phyloP scores from a whole-genome alignment of 2,329 filamentous ascomycete species.

The Polychaeton citri region DNA sequence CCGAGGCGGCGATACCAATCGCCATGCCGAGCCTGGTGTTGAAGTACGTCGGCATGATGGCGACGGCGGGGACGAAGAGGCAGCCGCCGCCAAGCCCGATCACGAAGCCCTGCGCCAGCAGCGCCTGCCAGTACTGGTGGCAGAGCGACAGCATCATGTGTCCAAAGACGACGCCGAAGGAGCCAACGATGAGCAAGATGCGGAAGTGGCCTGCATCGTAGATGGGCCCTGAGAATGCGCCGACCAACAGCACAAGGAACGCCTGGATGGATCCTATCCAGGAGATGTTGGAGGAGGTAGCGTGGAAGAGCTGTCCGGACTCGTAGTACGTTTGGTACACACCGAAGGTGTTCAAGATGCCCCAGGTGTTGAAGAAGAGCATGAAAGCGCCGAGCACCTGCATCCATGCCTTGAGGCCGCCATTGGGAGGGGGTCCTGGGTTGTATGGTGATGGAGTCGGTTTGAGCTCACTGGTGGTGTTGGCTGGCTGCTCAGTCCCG shows the following conservation, averaged over 20 bases:
- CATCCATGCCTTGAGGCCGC: not conserved
- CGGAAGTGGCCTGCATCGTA: slow-evolving; percentile 37
- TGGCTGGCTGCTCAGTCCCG: too few relatives aligned
- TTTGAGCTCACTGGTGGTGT: not conserved
- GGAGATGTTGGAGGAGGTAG: slow-evolving; percentile 29
- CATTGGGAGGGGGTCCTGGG: not conserved
- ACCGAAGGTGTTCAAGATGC: slow-evolving; percentile 25
- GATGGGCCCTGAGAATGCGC: slow-evolving; percentile 36
- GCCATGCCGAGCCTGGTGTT: slow-evolving; percentile 39
- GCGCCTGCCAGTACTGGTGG: slow-evolving; percentile 35
- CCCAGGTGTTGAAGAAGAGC: slow-evolving; percentile 5
- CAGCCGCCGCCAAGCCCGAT: slow-evolving; percentile 43
- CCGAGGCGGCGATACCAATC: slow-evolving; percentile 44
- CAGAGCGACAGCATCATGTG: slow-evolving; percentile 40
- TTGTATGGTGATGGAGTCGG: not conserved
- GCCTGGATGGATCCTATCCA: slow-evolving; percentile 38
- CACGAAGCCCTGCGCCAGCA: slow-evolving; percentile 37
- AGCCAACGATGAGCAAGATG: slow-evolving; percentile 27
- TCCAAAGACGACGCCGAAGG: slow-evolving; percentile 33
- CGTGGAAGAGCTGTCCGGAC: slow-evolving; percentile 23
- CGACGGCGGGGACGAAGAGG: slow-evolving; percentile 49
- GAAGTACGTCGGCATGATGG: slow-evolving; percentile 53
- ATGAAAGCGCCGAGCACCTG: slow-evolving; percentile 5
- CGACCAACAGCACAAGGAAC: slow-evolving; percentile 33
- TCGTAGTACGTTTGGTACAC: slow-evolving; percentile 33